Conservation (phyloP, 495 filamentous ascomycete species). For the Baudoinia panamericana region DNA sequence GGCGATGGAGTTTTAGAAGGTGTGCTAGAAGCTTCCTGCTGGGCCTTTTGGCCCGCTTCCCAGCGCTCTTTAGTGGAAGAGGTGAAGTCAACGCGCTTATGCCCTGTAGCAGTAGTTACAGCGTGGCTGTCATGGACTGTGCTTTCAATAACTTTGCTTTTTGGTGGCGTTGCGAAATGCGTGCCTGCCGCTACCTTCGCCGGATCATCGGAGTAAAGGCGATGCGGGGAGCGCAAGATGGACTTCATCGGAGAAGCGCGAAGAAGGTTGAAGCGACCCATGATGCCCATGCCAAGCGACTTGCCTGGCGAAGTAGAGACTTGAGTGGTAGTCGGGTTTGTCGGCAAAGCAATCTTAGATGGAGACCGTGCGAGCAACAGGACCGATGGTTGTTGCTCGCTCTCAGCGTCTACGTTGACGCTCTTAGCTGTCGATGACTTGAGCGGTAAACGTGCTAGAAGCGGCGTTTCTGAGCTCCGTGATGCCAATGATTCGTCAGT, state of each 20-base stretch:
- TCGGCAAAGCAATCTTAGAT: conserved; percentile 14
- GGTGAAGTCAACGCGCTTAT: conserved; percentile 50
- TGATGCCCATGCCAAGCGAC: background rate
- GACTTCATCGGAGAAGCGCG: conserved; percentile 39
- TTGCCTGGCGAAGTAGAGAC: conserved; percentile 4
- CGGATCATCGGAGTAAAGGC: conserved; percentile 49
- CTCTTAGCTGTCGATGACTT: background rate
- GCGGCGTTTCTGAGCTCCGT: too few species aligned
- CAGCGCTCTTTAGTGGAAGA: conserved; percentile 37
- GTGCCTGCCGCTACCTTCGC: conserved; percentile 48
- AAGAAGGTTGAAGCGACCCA: conserved; percentile 19
- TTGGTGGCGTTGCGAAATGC: conserved; percentile 38
- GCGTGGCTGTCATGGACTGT: conserved; percentile 24
- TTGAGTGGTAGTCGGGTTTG: background rate
- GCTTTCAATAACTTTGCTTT: conserved; percentile 31
- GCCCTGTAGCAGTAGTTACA: conserved; percentile 22
- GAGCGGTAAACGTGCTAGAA: conserved; percentile 1
- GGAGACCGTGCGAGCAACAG: conserved; percentile 17
- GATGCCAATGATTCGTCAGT: too few species aligned
- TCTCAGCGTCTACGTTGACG: background rate
- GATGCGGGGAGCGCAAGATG: conserved; percentile 47
- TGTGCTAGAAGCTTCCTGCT: conserved; percentile 7
- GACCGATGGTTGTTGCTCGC: background rate
- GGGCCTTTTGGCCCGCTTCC: conserved; percentile 24
- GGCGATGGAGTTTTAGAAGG: background rate